phyloP scores from a whole-genome alignment of 148 eudicot genomes.

The Simmondsia chinensis region DNA sequence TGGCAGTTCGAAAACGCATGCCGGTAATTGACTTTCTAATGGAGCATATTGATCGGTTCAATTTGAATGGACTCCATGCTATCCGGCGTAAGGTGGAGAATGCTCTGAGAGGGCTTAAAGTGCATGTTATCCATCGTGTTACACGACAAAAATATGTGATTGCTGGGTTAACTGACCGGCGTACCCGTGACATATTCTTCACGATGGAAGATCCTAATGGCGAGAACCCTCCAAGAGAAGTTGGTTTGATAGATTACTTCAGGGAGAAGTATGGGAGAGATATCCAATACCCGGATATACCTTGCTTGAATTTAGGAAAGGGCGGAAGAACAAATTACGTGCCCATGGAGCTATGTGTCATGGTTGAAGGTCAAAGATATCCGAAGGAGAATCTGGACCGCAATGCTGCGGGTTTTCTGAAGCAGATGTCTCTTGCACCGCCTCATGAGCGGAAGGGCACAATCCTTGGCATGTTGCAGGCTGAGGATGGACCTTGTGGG shows the following conservation, averaged over 20 bases:
- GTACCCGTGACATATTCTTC: conserved; percentile 32
- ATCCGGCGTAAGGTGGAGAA: conserved; percentile 6
- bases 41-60: conserved; percentile 20
- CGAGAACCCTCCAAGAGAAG: conserved; percentile 10
- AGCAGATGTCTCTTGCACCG: conserved; percentile 32
- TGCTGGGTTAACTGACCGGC: conserved; percentile 30
- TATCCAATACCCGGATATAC: conserved; percentile 26
- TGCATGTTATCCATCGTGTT: conserved; percentile 49
- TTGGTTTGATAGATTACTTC: conserved; percentile 38
- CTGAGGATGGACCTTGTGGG: conserved; percentile 52
- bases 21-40: conserved; percentile 46
- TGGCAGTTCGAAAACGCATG: conserved; percentile 48
- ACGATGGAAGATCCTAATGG: conserved; percentile 33
- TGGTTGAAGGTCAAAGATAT: conserved; percentile 66
- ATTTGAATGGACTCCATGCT: conserved; percentile 6
- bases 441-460: conserved; percentile 29
- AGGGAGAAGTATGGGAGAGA: conserved; percentile 30
- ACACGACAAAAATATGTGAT: conserved; percentile 47
- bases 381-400: conserved; percentile 38
- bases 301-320: conserved; percentile 51
- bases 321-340: conserved; percentile 30
- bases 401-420: conserved; percentile 20
- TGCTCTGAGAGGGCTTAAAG: conserved; percentile 39
- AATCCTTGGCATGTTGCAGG: conserved; percentile 44
- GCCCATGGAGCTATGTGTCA: conserved; percentile 58